Evolutionary conservation across 2,329 filamentous ascomycete genomes (phyloP), one percentile per base, ranked within the genome.

Genomic region (Cephalotrichum gorgonifer): DNA sequence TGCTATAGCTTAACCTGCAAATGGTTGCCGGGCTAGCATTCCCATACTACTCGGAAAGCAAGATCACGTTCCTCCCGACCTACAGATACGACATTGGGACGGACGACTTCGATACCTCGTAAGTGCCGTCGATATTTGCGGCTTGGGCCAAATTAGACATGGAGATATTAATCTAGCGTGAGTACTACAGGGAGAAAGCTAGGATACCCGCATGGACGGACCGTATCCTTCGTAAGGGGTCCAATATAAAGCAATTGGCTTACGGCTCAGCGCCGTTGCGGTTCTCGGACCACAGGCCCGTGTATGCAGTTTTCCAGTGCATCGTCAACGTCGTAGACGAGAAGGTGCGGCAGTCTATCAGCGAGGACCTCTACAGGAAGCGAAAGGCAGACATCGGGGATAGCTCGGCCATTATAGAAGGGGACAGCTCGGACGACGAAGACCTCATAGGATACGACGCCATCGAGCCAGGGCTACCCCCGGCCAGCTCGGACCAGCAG

Each of bases 151-250:
- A 12, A 39, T 39, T 17, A n/a, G 28, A 17, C 41, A 43, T 26
- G 41, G 25, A 12, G 11, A 27, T 43, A 23, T 6, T 26, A 33
- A 31, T 5, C 27, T 20, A 9, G 17, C 6, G 17, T 38, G 9
- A 7, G 14, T 23, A 11, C 22, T 28, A 14, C 46, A 86, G 83
- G 44, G 91, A 97, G 60, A 98, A 98, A 64, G 82, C 85, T 49
- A 83, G 93, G 15, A 96, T 97, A 53, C 93, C 93, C 3, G 93
- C 93, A 1, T 98, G 93, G 93, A 96, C 90, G 52, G 93, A 98
- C 65, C 86, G 93, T 33, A 86, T 98, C 43, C 70, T 98, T 8
- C 84, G 87, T 51, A 94, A 90, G 67, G 93, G 93, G 7, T 71
- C 78, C 52, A 90, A 88, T 56, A 75, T 98, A 31, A 81, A 83